phyloP scores from a whole-genome alignment of 2,329 filamentous ascomycete species.

The Penicillium sp. region DNA sequence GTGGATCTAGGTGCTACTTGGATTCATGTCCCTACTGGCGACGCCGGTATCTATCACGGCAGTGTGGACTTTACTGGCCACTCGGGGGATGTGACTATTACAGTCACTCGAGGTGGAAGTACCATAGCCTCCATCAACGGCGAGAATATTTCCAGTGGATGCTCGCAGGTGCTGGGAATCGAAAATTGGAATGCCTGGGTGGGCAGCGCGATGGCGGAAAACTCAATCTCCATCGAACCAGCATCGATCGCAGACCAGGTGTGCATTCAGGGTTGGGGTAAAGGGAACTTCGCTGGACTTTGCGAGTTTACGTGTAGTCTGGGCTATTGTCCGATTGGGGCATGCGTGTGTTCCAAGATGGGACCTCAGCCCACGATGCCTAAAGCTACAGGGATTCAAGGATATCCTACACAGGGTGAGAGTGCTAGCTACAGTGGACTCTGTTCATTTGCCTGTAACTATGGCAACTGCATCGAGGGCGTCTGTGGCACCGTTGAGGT shows the following conservation, averaged over 20 bases:
- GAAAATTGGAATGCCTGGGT: not conserved
- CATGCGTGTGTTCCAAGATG: not conserved
- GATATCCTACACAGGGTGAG: not conserved
- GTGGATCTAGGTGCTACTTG: not conserved
- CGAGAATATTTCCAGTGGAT: too few species aligned
- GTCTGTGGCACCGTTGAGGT: not conserved
- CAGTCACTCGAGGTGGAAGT: too few species aligned
- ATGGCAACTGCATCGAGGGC: not conserved
- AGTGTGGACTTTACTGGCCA: not conserved
- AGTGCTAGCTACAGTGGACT: not conserved
- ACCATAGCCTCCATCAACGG: too few species aligned
- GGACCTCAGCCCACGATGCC: not conserved
- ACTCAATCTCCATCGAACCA: too few species aligned
- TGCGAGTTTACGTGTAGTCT: not conserved
- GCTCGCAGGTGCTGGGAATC: too few species aligned
- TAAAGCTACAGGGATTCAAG: not conserved
- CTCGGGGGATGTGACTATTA: too few species aligned
- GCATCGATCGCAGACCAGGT: not conserved
- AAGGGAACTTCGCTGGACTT: not conserved
- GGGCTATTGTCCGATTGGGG: not conserved
- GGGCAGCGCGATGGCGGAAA: not conserved
- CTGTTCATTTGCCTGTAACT: not conserved
- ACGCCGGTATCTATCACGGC: not conserved
- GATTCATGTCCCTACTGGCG: not conserved
- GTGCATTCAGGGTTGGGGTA: not conserved